These are phyloP conservation scores for Fusarium austroafricanum DNA, from an alignment of 2,329 filamentous ascomycete species.

Conservation along the genomic window DNA sequence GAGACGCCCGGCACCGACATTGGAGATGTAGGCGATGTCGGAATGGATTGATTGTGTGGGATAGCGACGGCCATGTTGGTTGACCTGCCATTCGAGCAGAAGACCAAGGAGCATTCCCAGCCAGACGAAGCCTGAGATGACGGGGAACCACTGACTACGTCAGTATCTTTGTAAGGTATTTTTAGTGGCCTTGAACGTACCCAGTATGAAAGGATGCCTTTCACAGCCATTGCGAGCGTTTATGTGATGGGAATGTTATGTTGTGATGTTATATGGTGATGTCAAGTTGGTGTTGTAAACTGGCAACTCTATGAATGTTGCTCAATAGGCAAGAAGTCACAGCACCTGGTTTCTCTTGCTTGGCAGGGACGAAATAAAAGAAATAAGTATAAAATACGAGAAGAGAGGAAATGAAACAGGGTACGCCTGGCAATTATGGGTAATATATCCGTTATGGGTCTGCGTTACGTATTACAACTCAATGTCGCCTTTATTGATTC, in stretches of 20 bases:
- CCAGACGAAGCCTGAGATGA: conserved; percentile 75
- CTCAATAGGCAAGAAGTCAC: conserved; percentile 9
- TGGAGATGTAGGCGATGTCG: conserved; percentile 77
- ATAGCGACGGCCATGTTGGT: conserved; percentile 66
- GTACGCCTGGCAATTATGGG: not conserved
- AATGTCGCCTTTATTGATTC: conserved; percentile 1
- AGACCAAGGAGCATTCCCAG: conserved; percentile 75
- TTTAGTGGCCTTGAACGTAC: conserved; percentile 41
- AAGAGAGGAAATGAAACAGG: not conserved
- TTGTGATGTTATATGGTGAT: not conserved
- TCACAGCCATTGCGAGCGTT: conserved; percentile 46
- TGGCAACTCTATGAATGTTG: not conserved
- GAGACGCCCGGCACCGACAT: conserved; percentile 70
- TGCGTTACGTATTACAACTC: conserved; percentile 20
- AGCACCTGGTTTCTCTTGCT: not conserved
- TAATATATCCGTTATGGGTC: conserved; percentile 30
- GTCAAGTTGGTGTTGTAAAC: conserved; percentile 3
- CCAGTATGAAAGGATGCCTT: conserved; percentile 55
- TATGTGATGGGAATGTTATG: not conserved
- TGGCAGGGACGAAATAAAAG: conserved; percentile 7
- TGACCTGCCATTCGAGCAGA: conserved; percentile 75
- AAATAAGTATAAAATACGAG: not conserved
- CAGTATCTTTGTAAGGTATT: conserved; percentile 31
- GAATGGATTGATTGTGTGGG: conserved; percentile 69
- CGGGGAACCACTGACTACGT: conserved; percentile 66